These are phyloP conservation scores for Plasmopara muralis DNA, from an alignment of 352 stramenopile species.

Conservation along the genomic window DNA sequence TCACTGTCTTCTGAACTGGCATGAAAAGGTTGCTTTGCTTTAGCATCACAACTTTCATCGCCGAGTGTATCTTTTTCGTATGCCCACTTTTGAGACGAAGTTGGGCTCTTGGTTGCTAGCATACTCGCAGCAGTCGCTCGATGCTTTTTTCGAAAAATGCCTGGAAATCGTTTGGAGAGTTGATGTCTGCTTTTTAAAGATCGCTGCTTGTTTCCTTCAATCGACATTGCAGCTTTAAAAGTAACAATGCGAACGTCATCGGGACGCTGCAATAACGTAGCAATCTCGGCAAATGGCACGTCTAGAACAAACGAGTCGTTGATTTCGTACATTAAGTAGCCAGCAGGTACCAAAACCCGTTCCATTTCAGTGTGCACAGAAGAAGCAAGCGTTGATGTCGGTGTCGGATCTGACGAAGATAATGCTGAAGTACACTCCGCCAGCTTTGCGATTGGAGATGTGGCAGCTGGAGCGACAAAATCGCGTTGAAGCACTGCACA, in stretches of 20 bases:
- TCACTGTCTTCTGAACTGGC: slow-evolving; percentile 6
- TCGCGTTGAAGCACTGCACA: slow-evolving; percentile 49
- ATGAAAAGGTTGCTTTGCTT: not conserved
- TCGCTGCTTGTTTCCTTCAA: slow-evolving; percentile 22
- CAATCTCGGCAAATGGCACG: slow-evolving; percentile 55
- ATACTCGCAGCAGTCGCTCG: slow-evolving; percentile 16
- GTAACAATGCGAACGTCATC: slow-evolving; percentile 36
- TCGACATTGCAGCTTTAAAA: slow-evolving; percentile 48
- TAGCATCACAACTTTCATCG: not conserved
- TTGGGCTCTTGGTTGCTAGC: slow-evolving; percentile 19
- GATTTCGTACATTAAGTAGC: slow-evolving; percentile 60
- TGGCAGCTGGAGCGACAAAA: slow-evolving; percentile 26
- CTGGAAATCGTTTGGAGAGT: slow-evolving; percentile 43
- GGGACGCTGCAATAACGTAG: slow-evolving; percentile 48
- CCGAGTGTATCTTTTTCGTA: slow-evolving; percentile 1
- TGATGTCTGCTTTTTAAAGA: slow-evolving; percentile 13
- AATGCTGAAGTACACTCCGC: not conserved
- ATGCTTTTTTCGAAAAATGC: slow-evolving; percentile 35
- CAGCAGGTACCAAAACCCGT: slow-evolving; percentile 38
- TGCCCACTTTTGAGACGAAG: slow-evolving; percentile 9
- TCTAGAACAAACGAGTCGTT: slow-evolving; percentile 48
- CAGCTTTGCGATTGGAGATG: not conserved
- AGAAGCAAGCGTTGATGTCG: slow-evolving; percentile 1
- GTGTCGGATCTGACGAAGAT: not conserved
- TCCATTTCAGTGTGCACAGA: slow-evolving; percentile 6